These are phyloP conservation scores for Toxicodendron radicans DNA, from an alignment of 345 rosid genomes.

Conservation along the genomic window DNA sequence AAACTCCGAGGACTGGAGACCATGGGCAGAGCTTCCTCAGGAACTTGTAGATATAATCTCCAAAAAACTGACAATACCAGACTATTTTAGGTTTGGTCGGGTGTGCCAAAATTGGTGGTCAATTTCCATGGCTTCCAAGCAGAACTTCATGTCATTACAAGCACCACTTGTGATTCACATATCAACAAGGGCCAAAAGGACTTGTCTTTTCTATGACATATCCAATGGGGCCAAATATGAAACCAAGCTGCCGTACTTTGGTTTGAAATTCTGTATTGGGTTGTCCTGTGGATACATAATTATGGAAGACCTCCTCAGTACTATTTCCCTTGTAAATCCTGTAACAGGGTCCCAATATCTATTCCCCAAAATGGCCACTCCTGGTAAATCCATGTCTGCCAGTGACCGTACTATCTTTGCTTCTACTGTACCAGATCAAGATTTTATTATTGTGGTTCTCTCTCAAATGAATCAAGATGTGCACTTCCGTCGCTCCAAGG, in stretches of 20 bases:
- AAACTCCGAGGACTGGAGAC: not conserved
- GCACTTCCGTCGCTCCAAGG: not conserved
- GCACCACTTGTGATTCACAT: not conserved
- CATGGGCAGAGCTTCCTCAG: not conserved
- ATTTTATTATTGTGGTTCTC: not conserved
- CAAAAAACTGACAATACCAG: not conserved
- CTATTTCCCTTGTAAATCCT: slow-evolving; percentile 4
- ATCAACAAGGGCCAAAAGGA: not conserved
- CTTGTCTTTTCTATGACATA: slow-evolving; percentile 11
- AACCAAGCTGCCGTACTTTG: not conserved
- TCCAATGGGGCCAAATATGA: not conserved
- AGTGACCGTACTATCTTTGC: not conserved
- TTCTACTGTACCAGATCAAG: not conserved
- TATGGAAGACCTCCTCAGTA: not conserved
- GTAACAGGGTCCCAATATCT: not conserved
- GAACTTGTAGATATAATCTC: slow-evolving; percentile 7
- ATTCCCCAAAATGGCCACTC: not conserved
- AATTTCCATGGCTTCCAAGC: not conserved
- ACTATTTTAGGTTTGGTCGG: not conserved
- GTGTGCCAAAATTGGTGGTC: slow-evolving; percentile 1
- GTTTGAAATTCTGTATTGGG: not conserved
- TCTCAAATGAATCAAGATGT: not conserved
- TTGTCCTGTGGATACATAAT: slow-evolving; percentile 9
- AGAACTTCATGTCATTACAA: slow-evolving; percentile 1
- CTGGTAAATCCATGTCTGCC: not conserved